Evolutionary conservation across 169 alveolate species (phyloP), one percentile per base, ranked within the genome.

Genomic region (Cryptosporidium ubiquitum): DNA sequence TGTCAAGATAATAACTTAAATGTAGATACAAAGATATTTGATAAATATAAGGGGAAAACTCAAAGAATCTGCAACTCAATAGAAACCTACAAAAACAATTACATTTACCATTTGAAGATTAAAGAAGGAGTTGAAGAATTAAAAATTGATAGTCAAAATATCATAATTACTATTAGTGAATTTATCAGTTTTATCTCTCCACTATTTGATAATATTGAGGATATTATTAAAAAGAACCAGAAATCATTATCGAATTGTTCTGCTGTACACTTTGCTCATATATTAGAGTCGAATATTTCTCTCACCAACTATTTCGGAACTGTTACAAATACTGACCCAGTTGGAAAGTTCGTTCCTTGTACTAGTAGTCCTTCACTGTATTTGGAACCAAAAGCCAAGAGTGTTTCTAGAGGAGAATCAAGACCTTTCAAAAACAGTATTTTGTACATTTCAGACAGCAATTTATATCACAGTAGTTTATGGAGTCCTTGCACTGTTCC

Each of bases 221-320:
- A 64, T 6, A 33, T 3, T 0, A 6, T 14, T n/a, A 31, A 33
- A 6, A 64, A 26, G 14, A 5, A 31, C 4, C 42, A 64, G 37
- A 64, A 64, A 31, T 18, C 42, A 7, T 6, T 31, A 18, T 29
- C 58, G 9, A 79, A 79, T 9, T 18, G 12, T 4, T 18, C 68
- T 4, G 33, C 75, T 26, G 37, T 79, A 4, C 89, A 79, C 52
- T 79, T 61, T 42, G 33, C 51, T 44, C 51, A 60, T 18, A 31
- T 58, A 1, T n/a, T 23, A 23, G 89, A 79, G 37, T 10, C 89
- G 18, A 79, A 79, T 42, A n/a, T 79, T 6, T 29, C 64, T 33
- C 73, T 79, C n/a, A 79, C 79, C 37, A 79, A 79, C 37, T 79
- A 79, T 40, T 64, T 79, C 37, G 89, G 89, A 33, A 64, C 89